Conservation (phyloP, 1,284 basidiomycete genomes). For the Malassezia brasiliensis region DNA sequence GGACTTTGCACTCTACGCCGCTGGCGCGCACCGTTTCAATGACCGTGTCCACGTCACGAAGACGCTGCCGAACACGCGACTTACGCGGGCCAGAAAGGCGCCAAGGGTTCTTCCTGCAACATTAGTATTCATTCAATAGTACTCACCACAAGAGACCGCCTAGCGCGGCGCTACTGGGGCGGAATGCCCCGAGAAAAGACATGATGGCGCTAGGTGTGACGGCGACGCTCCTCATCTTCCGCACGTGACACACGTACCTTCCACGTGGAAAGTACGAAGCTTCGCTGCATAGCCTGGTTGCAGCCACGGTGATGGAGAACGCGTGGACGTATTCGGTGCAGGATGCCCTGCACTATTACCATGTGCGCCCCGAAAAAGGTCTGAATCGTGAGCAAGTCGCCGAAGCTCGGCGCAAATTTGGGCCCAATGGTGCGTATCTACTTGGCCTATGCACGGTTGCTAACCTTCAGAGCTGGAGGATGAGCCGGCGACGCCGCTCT, state of each 20-base stretch:
- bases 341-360: conserved; percentile 28
- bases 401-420: conserved; percentile 24
- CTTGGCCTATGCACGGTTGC: background rate
- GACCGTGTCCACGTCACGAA: conserved; percentile 85
- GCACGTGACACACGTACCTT: conserved; percentile 3
- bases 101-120: conserved; percentile 82
- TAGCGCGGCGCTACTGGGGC: conserved; percentile 58
- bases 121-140: conserved; percentile 5
- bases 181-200: conserved; percentile 54
- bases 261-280: conserved; percentile 8
- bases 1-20: conserved; percentile 64
- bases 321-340: conserved; percentile 41
- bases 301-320: conserved; percentile 27
- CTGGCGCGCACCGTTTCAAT: conserved; percentile 74
- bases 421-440: conserved; percentile 22
- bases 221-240: too few relatives aligned
- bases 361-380: conserved; percentile 30
- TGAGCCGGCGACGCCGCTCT: conserved; percentile 76
- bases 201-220: conserved; percentile 11
- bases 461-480: conserved; percentile 59
- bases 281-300: background rate
- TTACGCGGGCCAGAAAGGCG: conserved; percentile 81
- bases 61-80: conserved; percentile 72
- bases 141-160: conserved; percentile 69
- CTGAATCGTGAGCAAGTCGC: conserved; percentile 32